These are phyloP conservation scores for Tritrichomonas musculus DNA, from an alignment of 208 protist species.

Conservation along the genomic window DNA sequence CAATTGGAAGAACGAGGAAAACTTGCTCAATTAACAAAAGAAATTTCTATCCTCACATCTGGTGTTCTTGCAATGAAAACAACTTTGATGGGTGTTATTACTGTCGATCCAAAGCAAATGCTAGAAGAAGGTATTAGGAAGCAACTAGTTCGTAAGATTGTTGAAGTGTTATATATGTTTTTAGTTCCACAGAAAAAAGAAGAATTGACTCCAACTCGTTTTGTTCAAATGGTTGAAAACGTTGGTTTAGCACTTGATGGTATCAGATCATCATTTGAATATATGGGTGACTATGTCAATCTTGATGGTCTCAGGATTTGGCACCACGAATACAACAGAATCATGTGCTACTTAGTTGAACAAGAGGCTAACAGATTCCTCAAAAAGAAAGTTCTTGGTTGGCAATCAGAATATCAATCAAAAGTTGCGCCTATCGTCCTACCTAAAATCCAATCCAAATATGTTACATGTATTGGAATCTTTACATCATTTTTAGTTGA, in stretches of 20 bases:
- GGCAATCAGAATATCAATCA: background rate
- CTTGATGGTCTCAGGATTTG: constrained; percentile 20
- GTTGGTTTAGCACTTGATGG: background rate
- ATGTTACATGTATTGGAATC: background rate
- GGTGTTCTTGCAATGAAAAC: constrained; percentile 50
- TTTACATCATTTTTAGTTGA: background rate
- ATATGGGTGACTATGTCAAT: constrained; percentile 32
- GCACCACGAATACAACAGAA: constrained; percentile 24
- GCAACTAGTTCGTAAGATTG: constrained; percentile 49
- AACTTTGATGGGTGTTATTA: constrained; percentile 53
- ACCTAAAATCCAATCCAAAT: background rate
- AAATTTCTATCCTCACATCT: background rate
- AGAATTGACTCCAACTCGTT: background rate
- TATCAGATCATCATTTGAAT: background rate
- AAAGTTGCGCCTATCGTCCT: background rate
- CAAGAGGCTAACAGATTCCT: constrained; percentile 14
- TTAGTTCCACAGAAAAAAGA: background rate
- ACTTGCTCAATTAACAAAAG: constrained; percentile 21
- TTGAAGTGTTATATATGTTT: background rate
- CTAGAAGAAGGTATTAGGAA: constrained; percentile 86
- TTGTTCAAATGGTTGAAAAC: background rate
- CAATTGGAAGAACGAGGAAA: constrained; percentile 61
- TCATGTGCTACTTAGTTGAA: constrained; percentile 19
- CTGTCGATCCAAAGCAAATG: constrained; percentile 46
- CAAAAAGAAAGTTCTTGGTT: background rate